Evolutionary conservation across 2,329 filamentous ascomycete species (phyloP).

Genomic region (Thelonectria olida): DNA sequence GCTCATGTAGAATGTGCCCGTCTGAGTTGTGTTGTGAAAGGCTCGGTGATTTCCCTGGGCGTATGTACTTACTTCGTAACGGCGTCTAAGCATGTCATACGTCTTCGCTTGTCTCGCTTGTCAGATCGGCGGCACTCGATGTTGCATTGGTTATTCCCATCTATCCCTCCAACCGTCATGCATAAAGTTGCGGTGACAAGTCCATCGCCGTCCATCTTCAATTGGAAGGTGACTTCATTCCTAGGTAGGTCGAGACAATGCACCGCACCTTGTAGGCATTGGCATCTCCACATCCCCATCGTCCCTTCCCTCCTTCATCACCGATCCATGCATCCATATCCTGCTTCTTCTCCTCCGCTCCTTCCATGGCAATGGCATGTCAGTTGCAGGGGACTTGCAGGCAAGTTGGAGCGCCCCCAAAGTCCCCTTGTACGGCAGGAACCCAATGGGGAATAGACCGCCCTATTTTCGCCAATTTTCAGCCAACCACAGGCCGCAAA

Average conservation of each 20-base stretch:
- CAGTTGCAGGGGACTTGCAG: too few relatives aligned
- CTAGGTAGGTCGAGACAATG: neutral
- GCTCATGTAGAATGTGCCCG: too few relatives aligned
- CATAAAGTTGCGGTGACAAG: too few relatives aligned
- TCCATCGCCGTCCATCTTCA: neutral
- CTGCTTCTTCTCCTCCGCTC: conserved; percentile 6
- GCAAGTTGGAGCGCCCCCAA: too few relatives aligned
- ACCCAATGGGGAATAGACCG: conserved; percentile 27
- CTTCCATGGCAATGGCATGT: conserved; percentile 19
- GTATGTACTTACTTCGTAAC: too few relatives aligned
- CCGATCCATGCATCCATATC: neutral
- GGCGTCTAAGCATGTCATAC: too few relatives aligned
- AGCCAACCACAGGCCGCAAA: conserved; percentile 32
- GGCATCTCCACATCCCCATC: conserved; percentile 25
- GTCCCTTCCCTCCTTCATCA: neutral
- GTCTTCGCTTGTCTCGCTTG: neutral
- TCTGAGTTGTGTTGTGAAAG: neutral
- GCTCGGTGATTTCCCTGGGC: too few relatives aligned
- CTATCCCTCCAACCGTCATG: too few relatives aligned
- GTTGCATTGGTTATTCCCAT: too few relatives aligned
- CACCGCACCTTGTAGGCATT: conserved; percentile 5
- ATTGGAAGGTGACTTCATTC: too few relatives aligned
- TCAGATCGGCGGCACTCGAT: neutral
- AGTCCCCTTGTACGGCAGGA: conserved; percentile 30
- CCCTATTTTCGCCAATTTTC: conserved; percentile 8